A percentile compares a stretch with the other conserved stretches of the same genome.
Conservation (phyloP, 495 filamentous ascomycete species). For the Aspergillus nidulans region DNA sequence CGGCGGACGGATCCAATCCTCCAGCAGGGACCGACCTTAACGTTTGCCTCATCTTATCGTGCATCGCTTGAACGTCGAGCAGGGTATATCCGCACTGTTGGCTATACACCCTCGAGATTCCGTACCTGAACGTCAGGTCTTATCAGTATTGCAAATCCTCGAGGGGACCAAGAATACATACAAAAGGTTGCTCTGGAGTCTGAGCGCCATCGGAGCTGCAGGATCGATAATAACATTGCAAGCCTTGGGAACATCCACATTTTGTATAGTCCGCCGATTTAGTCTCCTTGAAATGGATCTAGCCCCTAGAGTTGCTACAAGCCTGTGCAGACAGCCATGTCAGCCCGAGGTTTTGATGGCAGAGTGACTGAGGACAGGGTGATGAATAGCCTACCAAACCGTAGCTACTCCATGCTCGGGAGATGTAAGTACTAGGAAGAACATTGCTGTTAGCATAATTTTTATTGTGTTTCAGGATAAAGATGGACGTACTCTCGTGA, state of each 20-base stretch:
- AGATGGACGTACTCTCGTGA: constrained; percentile 65
- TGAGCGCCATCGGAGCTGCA: constrained; percentile 82
- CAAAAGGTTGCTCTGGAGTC: constrained; percentile 87
- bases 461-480: neutral
- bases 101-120: constrained; percentile 75
- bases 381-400: constrained; percentile 61
- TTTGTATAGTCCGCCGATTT: constrained; percentile 80
- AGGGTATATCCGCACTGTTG: constrained; percentile 87
- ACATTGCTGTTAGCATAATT: constrained; percentile 5
- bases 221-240: constrained; percentile 83
- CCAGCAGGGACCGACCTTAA: constrained; percentile 50
- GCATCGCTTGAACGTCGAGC: constrained; percentile 70
- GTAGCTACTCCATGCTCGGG: constrained; percentile 89
- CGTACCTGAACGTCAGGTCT: constrained; percentile 51
- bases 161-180: constrained; percentile 26
- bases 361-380: neutral
- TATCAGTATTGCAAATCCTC: neutral
- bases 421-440: constrained; percentile 70
- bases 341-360: neutral
- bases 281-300: constrained; percentile 69
- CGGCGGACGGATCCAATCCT: constrained; percentile 66
- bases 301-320: constrained; percentile 84
- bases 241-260: constrained; percentile 81
- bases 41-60: constrained; percentile 64
- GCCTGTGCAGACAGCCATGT: constrained; percentile 47